Conservation (phyloP, 2,329 filamentous ascomycete genomes). For the Hymenoscyphus occultus region DNA sequence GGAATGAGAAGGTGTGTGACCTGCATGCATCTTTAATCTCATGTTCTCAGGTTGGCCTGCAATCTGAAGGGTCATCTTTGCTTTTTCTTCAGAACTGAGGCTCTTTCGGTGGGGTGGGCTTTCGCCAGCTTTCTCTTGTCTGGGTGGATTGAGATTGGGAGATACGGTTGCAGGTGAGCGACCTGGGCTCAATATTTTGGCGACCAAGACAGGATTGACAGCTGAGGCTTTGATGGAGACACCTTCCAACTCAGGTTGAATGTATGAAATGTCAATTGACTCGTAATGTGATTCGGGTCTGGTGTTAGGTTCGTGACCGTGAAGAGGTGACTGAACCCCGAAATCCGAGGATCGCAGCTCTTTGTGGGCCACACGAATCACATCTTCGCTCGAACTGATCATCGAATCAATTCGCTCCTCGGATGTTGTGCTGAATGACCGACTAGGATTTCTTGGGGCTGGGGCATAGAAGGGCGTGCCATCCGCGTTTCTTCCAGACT, state of each 20-base stretch:
- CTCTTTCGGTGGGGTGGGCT: slow-evolving; percentile 9
- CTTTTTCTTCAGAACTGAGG: slow-evolving; percentile 13
- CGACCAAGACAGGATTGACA: slow-evolving; percentile 39
- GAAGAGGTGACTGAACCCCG: slow-evolving; percentile 21
- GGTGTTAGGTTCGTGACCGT: slow-evolving; percentile 17
- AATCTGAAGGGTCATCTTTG: slow-evolving; percentile 23
- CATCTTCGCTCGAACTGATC: slow-evolving; percentile 24
- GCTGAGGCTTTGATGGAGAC: slow-evolving; percentile 55
- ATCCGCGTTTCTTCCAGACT: slow-evolving; percentile 36
- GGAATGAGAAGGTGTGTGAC: slow-evolving; percentile 59
- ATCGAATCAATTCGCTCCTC: slow-evolving; percentile 33
- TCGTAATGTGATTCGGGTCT: slow-evolving; percentile 28
- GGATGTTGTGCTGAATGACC: slow-evolving; percentile 30
- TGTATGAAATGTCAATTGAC: slow-evolving; percentile 55
- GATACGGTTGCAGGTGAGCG: slow-evolving; percentile 30
- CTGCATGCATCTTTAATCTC: slow-evolving; percentile 59
- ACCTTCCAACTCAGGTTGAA: slow-evolving; percentile 58
- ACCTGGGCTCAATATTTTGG: slow-evolving; percentile 31
- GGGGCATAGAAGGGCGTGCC: slow-evolving; percentile 37
- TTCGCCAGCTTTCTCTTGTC: slow-evolving; percentile 18
- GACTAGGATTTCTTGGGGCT: slow-evolving; percentile 33
- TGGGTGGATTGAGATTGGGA: slow-evolving; percentile 24
- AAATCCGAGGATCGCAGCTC: slow-evolving; percentile 36
- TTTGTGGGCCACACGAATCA: slow-evolving; percentile 33
- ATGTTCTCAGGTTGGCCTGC: slow-evolving; percentile 41